Evolutionary conservation across 1,139 yeast genomes (phyloP), one percentile per base, ranked within the genome.

Genomic region (Pichia sp.): DNA sequence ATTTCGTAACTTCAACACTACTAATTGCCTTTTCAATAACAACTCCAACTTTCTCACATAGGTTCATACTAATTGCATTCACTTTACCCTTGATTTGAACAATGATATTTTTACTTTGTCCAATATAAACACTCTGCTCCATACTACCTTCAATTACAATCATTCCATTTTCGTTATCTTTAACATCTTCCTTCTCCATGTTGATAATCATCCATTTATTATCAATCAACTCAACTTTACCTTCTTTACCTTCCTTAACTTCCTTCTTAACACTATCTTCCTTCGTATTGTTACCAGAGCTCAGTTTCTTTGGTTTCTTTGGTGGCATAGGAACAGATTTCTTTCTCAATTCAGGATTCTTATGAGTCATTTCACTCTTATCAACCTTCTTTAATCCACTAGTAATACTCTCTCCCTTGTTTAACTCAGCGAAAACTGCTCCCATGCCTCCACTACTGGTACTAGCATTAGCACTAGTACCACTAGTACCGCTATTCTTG

Each of bases 361-460:
- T 89, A 64, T 88, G 96, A 25, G 95, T 86, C 93, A 85, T 86
- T 64, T 88, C 84, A 17, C 94, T 82, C 64, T 79, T 84, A 52
- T 88, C 96, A 34, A 91, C 97, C 63, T 91, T 91, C 60, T 82
- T 85, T 54, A 93, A 76, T 5, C 88, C 84, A 23, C 89, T 69
- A 3, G 97, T 89, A 54, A 93, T 82, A 31, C 66, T 66, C 51
- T 79, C 84, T 43, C 99, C 99, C 64, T 80, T 73, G 65, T 82
- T 89, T 48, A 93, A 69, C 51, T 85, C 94, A n/a, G 85, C 81
- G 61, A 93, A 91, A 10, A 93, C 96, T 1, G 97, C 97, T 52
- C 71, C 72, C 71, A 89, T 76, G 32, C 79, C 80, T 20, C 63
- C 54, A 9, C 20, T 36, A 32, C 33, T 23, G 28, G 19, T n/a